Evolutionary conservation across 192 early-diverging fungal genomes (phyloP).

Genomic region (Rhizoclosmatium globosum): DNA sequence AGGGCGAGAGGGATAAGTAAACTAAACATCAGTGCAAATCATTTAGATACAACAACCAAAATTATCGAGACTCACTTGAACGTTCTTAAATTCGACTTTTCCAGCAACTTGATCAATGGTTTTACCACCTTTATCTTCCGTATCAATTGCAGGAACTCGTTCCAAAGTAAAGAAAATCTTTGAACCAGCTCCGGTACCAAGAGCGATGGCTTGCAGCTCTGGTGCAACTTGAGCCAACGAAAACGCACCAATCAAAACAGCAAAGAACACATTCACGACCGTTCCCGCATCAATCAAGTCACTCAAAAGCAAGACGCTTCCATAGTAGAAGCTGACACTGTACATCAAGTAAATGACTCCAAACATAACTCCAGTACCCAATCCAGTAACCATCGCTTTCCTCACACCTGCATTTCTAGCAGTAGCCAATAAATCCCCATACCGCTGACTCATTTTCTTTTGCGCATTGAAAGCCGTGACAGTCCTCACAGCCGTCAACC

Average conservation of each 20-base stretch:
- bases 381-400: slow-evolving; percentile 64
- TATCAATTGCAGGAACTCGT: slow-evolving; percentile 54
- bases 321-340: slow-evolving; percentile 88
- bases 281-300: slow-evolving; percentile 53
- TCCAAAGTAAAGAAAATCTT: slow-evolving; percentile 63
- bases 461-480: slow-evolving; percentile 86
- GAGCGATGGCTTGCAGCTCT: slow-evolving; percentile 40
- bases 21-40: slow-evolving; percentile 41
- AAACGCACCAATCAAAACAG: slow-evolving; percentile 56
- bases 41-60: background rate
- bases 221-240: slow-evolving; percentile 51
- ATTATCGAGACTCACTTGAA: background rate
- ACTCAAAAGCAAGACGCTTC: slow-evolving; percentile 64
- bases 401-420: slow-evolving; percentile 72
- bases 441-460: slow-evolving; percentile 70
- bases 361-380: slow-evolving; percentile 78
- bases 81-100: slow-evolving; percentile 51
- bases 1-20: slow-evolving; percentile 68
- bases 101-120: slow-evolving; percentile 44
- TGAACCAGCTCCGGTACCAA: slow-evolving; percentile 55
- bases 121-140: slow-evolving; percentile 39
- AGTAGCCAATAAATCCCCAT: slow-evolving; percentile 62
- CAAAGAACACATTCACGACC: slow-evolving; percentile 56
- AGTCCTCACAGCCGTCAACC: slow-evolving; percentile 85
- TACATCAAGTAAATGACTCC: slow-evolving; percentile 79